Evolutionary conservation across 768 basidiomycete genomes (phyloP).

Genomic region (Cystobasidium tubakii): DNA sequence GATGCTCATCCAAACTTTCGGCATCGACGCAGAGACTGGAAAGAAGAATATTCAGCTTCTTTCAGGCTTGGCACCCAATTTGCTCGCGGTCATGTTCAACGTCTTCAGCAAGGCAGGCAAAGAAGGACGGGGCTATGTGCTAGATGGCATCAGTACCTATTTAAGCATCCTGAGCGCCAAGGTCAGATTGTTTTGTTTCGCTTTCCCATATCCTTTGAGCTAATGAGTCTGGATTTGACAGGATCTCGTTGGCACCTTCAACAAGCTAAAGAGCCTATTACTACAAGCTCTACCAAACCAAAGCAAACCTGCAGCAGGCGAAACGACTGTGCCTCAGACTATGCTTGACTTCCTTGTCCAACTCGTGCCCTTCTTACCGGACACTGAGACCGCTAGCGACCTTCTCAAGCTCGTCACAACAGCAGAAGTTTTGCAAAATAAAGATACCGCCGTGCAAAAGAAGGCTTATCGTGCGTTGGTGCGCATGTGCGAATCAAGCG

Average conservation of each 20-base stretch:
- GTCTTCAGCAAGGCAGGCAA: constrained; percentile 81
- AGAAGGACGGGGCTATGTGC: constrained; percentile 64
- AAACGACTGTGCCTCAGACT: constrained; percentile 55
- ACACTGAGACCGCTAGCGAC: constrained; percentile 57
- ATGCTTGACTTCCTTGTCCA: constrained; percentile 74
- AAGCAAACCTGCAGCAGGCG: constrained; percentile 28
- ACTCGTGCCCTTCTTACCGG: constrained; percentile 65
- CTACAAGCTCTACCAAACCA: constrained; percentile 56
- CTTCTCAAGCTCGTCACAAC: constrained; percentile 69
- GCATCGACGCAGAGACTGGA: constrained; percentile 61
- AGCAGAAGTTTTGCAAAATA: constrained; percentile 63
- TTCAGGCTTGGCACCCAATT: constrained; percentile 73
- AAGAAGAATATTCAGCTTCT: constrained; percentile 65
- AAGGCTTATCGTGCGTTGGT: constrained; percentile 84
- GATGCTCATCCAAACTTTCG: constrained; percentile 51
- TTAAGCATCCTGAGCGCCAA: constrained; percentile 67
- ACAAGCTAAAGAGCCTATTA: constrained; percentile 68
- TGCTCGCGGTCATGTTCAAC: constrained; percentile 92
- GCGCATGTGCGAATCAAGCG: constrained; percentile 59
- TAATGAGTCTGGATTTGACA: too few species aligned
- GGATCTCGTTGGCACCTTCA: constrained; percentile 75
- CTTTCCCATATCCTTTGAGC: too few species aligned
- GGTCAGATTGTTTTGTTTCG: too few species aligned
- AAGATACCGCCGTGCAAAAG: constrained; percentile 87
- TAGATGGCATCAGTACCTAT: constrained; percentile 85